Evolutionary conservation across 495 filamentous ascomycete species (phyloP), one percentile per base, ranked within the genome.

Genomic region (Arthonia radiata): DNA sequence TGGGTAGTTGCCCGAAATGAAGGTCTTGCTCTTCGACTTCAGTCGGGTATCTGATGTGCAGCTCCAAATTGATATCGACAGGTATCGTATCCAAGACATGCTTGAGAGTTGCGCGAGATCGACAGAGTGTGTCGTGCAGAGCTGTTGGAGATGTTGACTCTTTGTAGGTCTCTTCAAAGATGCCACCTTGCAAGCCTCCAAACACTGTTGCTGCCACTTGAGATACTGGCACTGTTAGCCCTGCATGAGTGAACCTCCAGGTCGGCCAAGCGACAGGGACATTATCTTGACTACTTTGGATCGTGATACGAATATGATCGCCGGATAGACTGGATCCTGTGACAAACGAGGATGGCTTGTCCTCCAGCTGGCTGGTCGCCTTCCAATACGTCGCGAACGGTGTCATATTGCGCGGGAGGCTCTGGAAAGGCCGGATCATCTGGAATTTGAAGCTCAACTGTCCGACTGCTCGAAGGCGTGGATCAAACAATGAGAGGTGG

Each of bases 351-450:
- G 57, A 81, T 23, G 77, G 73, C 28, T 76, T 71, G 10, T 67
- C 64, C 40, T 90, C 78, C 23, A 81, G 53, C 32, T 89, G 78
- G 39, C 77, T 91, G 3, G 89, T 97, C 1, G 82, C 83, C 49
- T 92, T 94, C 86, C 86, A 97, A 48, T 97, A 97, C 2, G 86
- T 94, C 29, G 90, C 86, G 42, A 94, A 94, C 37, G 92, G 77
- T 1, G 83, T 89, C 28, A 97, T 92, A 44, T 94, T 89, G 19
- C 94, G 52, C 2, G 89, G 78, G 33, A 73, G 71, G n/a, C 89
- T 83, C 34, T 69, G 67, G 49, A 93, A 97, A 2, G 86, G 83
- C 43, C 90, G 91, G 42, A 97, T 92, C 18, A 94, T 75, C 44
- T 93, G 82, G 35, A 73, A 90, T 33, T 77, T 67, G 55, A 97